phyloP scores from a whole-genome alignment of 306 rosid genomes.

The Betula pendula region DNA sequence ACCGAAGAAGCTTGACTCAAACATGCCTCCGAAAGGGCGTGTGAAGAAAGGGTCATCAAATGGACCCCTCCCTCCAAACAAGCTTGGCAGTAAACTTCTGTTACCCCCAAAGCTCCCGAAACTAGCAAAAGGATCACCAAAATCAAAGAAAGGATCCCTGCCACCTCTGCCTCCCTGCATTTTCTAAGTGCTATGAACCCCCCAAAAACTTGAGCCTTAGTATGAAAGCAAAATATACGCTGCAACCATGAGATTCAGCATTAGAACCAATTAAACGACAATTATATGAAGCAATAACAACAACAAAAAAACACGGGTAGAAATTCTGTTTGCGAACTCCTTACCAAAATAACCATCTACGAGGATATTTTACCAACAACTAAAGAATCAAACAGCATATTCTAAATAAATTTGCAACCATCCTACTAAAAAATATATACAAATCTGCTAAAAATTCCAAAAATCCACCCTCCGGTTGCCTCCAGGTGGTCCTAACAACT shows the following conservation, averaged over 20 bases:
- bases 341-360: background rate
- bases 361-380: background rate
- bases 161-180: conserved; percentile 74
- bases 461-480: background rate
- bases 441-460: background rate
- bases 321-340: background rate
- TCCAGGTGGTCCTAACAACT: background rate
- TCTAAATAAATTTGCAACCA: background rate
- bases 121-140: conserved; percentile 59
- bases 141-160: conserved; percentile 45
- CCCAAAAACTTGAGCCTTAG: background rate
- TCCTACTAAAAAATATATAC: background rate
- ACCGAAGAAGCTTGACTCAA: conserved; percentile 50
- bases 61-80: conserved; percentile 72
- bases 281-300: background rate
- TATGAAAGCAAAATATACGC: background rate
- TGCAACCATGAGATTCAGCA: conserved; percentile 2
- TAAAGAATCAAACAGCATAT: background rate
- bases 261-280: background rate
- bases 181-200: conserved; percentile 30
- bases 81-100: conserved; percentile 46
- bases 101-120: conserved; percentile 63
- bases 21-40: conserved; percentile 72
- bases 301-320: background rate
- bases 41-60: conserved; percentile 85